phyloP scores from a whole-genome alignment of 1,139 yeast genomes.

The Saccharomyces hybrid region DNA sequence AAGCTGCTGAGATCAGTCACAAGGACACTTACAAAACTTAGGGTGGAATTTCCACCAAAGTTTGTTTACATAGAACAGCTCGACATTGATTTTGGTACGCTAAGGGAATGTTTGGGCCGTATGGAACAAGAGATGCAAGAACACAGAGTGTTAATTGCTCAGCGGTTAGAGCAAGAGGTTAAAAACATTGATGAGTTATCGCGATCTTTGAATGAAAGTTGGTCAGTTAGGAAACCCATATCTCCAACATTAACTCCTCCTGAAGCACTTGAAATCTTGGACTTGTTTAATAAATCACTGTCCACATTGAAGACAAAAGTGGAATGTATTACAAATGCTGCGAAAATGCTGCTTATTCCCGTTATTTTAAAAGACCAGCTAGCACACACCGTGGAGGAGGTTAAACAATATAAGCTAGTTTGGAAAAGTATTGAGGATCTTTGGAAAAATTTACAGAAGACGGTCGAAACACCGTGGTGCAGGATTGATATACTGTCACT shows the following conservation, averaged over 20 bases:
- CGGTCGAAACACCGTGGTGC: background rate
- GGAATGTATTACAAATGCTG: background rate
- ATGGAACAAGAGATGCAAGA: constrained; percentile 38
- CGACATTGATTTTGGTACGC: constrained; percentile 42
- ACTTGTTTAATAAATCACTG: constrained; percentile 10
- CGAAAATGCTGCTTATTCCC: background rate
- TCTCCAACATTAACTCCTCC: constrained; percentile 41
- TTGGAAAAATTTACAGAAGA: background rate
- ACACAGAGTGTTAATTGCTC: constrained; percentile 38
- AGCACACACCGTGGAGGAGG: background rate
- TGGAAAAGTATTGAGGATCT: background rate
- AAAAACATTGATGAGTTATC: constrained; percentile 36
- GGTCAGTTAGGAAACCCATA: constrained; percentile 48
- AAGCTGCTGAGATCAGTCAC: constrained; percentile 7
- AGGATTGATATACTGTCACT: background rate
- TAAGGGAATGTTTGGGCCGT: constrained; percentile 38
- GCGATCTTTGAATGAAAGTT: constrained; percentile 32
- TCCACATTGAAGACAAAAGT: background rate
- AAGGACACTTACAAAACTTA: constrained; percentile 29
- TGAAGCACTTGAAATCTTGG: constrained; percentile 44
- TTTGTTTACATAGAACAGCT: constrained; percentile 65
- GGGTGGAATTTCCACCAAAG: constrained; percentile 43
- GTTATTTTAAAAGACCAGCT: background rate
- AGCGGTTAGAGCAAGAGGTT: constrained; percentile 40
- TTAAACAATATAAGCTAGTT: background rate